These are phyloP conservation scores for Linnemannia hyalina DNA, from an alignment of 192 early-diverging fungal species.

Conservation along the genomic window DNA sequence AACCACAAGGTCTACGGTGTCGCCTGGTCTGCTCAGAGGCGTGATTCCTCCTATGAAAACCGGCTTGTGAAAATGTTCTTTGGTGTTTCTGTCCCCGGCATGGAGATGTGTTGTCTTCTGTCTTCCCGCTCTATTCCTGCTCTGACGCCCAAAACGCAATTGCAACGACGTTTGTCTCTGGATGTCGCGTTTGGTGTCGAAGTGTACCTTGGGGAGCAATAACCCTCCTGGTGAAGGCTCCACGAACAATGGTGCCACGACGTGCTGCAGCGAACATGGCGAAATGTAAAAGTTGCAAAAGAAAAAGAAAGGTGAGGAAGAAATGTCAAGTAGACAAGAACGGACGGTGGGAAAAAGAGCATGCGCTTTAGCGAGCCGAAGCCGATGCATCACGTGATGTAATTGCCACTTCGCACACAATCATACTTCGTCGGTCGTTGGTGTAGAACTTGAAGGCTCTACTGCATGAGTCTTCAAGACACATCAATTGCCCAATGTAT, in stretches of 20 bases:
- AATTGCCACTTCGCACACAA: not conserved
- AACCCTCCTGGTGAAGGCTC: not conserved
- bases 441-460: not conserved
- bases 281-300: not conserved
- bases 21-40: too few species aligned
- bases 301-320: not conserved
- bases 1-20: too few species aligned
- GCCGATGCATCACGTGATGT: not conserved
- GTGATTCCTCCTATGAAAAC: too few species aligned
- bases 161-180: not conserved
- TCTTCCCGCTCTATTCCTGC: not conserved
- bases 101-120: not conserved
- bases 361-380: not conserved
- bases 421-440: not conserved
- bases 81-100: not conserved
- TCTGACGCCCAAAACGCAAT: not conserved
- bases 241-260: not conserved
- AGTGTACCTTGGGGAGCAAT: not conserved
- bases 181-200: not conserved
- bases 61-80: not conserved
- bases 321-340: not conserved
- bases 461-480: not conserved
- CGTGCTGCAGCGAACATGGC: constrained; percentile 6
- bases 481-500: too few species aligned
- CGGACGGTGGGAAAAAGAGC: not conserved